phyloP scores from a whole-genome alignment of 2,329 filamentous ascomycete species.

The Fusarium penzigii region DNA sequence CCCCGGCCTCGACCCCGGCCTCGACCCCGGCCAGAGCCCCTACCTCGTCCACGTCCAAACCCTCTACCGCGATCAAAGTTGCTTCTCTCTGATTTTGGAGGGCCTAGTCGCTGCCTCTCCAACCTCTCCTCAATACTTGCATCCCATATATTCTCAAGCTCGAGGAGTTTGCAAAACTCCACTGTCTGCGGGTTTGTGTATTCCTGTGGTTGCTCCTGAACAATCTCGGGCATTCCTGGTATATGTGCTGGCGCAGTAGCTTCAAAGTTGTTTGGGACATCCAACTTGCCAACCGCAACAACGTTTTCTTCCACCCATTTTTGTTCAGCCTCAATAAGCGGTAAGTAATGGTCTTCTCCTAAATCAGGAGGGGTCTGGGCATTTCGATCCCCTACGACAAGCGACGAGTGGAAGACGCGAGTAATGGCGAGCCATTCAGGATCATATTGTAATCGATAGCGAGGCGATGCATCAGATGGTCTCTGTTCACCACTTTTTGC shows the following conservation, averaged over 20 bases:
- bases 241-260: conserved; percentile 74
- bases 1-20: conserved; percentile 31
- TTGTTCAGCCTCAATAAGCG: conserved; percentile 68
- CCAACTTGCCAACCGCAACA: conserved; percentile 60
- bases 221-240: conserved; percentile 55
- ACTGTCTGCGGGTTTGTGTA: conserved; percentile 86
- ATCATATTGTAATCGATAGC: conserved; percentile 75
- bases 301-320: conserved; percentile 82
- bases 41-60: conserved; percentile 37
- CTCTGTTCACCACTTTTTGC: conserved; percentile 22
- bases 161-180: conserved; percentile 77
- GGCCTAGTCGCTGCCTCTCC: conserved; percentile 58
- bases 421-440: conserved; percentile 95
- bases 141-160: conserved; percentile 74
- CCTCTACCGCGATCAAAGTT: conserved; percentile 40
- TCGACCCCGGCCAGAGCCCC: conserved; percentile 41
- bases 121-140: conserved; percentile 70
- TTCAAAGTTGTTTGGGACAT: conserved; percentile 76
- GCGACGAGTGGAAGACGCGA: conserved; percentile 70
- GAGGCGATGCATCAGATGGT: conserved; percentile 31
- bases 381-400: conserved; percentile 62
- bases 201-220: conserved; percentile 68
- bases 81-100: conserved; percentile 44
- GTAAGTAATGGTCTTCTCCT: conserved; percentile 68
- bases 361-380: conserved; percentile 58